Percentiles rank a stretch among this genome's conserved stretches.
These are phyloP conservation scores for Emmonsiellopsis sp. DNA, from an alignment of 2,329 filamentous ascomycete species.

Conservation along the genomic window DNA sequence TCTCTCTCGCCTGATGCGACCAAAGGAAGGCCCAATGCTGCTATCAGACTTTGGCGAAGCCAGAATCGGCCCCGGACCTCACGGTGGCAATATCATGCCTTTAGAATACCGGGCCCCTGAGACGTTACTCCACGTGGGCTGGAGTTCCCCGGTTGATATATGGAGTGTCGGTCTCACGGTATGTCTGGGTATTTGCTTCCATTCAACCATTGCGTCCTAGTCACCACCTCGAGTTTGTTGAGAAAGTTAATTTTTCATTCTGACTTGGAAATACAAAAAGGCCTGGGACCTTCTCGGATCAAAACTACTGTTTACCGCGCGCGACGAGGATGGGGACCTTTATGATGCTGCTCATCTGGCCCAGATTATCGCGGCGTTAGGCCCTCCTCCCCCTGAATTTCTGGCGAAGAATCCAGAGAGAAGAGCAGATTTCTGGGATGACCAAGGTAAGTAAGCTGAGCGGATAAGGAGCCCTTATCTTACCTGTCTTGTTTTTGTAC, in stretches of 20 bases:
- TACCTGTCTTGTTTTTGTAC: too few relatives aligned
- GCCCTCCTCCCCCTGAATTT: slow-evolving; percentile 29
- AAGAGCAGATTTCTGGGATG: slow-evolving; percentile 27
- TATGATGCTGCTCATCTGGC: slow-evolving; percentile 37
- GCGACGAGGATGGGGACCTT: slow-evolving; percentile 24
- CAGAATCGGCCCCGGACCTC: slow-evolving; percentile 17
- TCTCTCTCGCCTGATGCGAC: slow-evolving; percentile 17
- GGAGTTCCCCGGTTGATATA: slow-evolving; percentile 23
- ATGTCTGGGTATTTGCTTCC: slow-evolving; percentile 7
- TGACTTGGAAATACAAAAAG: slow-evolving; percentile 14
- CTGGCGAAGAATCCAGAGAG: slow-evolving; percentile 19
- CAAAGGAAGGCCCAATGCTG: slow-evolving; percentile 18
- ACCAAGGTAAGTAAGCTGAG: slow-evolving; percentile 19
- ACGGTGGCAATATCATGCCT: slow-evolving; percentile 20
- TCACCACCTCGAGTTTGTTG: too few relatives aligned
- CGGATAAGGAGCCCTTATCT: background rate
- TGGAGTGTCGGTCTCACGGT: slow-evolving; percentile 25
- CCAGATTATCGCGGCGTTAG: slow-evolving; percentile 35
- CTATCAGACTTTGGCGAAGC: slow-evolving; percentile 25
- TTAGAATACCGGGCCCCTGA: slow-evolving; percentile 23
- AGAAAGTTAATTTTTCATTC: too few relatives aligned
- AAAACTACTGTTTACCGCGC: slow-evolving; percentile 30
- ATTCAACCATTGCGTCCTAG: too few relatives aligned
- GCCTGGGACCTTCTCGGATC: slow-evolving; percentile 40
- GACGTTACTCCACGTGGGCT: slow-evolving; percentile 20